Conservation (phyloP, 2,329 filamentous ascomycete genomes). For the Colletotrichum viniferum region DNA sequence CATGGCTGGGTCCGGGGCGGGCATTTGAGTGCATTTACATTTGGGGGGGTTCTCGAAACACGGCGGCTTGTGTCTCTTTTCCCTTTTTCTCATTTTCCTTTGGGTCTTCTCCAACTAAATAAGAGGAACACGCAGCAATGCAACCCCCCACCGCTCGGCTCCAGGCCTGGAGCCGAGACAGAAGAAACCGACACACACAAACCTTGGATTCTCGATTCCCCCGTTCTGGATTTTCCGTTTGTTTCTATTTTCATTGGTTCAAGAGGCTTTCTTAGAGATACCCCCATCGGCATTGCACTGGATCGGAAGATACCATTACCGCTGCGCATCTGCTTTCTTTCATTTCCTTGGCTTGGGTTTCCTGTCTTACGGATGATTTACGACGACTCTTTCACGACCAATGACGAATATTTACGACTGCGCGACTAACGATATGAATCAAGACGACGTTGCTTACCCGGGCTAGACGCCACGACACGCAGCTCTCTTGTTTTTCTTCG, state of each 20-base stretch:
- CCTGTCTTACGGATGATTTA: slow-evolving; percentile 52
- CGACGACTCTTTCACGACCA: slow-evolving; percentile 47
- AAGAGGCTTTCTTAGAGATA: slow-evolving; percentile 46
- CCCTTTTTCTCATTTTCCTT: slow-evolving; percentile 32
- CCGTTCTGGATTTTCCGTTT: slow-evolving; percentile 33
- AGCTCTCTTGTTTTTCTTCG: slow-evolving; percentile 17
- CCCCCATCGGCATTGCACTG: slow-evolving; percentile 34
- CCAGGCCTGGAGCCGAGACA: slow-evolving; percentile 44
- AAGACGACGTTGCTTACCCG: slow-evolving; percentile 25
- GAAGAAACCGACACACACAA: slow-evolving; percentile 35
- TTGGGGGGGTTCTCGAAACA: slow-evolving; percentile 49
- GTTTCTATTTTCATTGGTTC: slow-evolving; percentile 38
- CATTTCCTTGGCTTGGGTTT: slow-evolving; percentile 39
- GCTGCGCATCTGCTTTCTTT: slow-evolving; percentile 42
- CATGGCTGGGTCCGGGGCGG: slow-evolving; percentile 60
- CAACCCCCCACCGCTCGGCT: slow-evolving; percentile 52
- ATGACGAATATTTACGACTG: slow-evolving; percentile 39
- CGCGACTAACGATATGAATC: slow-evolving; percentile 32
- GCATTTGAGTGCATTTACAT: slow-evolving; percentile 59
- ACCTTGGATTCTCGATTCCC: slow-evolving; percentile 45
- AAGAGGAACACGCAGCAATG: slow-evolving; percentile 71
- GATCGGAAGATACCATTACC: slow-evolving; percentile 29
- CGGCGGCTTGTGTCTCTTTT: slow-evolving; percentile 46
- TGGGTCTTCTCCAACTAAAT: slow-evolving; percentile 41
- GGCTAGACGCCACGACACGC: slow-evolving; percentile 36